Percentiles rank a stretch among this genome's conserved stretches.
These are phyloP conservation scores for Kazachstania sp. DNA, from an alignment of 1,139 yeast genomes.

Conservation along the genomic window DNA sequence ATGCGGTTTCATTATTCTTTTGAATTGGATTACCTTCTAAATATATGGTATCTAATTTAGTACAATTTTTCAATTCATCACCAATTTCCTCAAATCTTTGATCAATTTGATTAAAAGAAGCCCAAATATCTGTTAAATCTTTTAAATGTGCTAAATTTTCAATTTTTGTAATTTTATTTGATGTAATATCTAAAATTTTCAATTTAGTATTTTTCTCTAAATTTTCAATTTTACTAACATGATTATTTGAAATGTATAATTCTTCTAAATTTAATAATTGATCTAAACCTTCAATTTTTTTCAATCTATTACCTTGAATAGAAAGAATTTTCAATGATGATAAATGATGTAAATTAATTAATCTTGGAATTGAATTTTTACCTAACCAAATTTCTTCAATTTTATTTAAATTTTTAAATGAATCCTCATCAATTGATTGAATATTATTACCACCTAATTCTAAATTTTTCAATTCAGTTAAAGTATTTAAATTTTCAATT, in stretches of 20 bases:
- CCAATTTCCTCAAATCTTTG: slow-evolving; percentile 59
- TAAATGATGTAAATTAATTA: slow-evolving; percentile 58
- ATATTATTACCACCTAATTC: slow-evolving; percentile 92
- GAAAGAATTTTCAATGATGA: slow-evolving; percentile 66
- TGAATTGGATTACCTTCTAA: slow-evolving; percentile 95
- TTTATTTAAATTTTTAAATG: slow-evolving; percentile 38
- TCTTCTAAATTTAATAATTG: slow-evolving; percentile 67
- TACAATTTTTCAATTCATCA: slow-evolving; percentile 52
- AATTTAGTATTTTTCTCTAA: slow-evolving; percentile 63
- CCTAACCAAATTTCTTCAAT: slow-evolving; percentile 88
- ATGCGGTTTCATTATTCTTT: slow-evolving; percentile 60
- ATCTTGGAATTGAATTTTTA: slow-evolving; percentile 62
- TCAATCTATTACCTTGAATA: slow-evolving; percentile 78
- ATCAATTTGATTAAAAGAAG: slow-evolving; percentile 65
- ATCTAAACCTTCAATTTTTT: slow-evolving; percentile 75
- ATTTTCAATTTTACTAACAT: slow-evolving; percentile 65
- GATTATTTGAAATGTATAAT: slow-evolving; percentile 81
- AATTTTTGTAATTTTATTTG: slow-evolving; percentile 55
- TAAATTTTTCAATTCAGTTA: slow-evolving; percentile 55
- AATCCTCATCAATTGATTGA: slow-evolving; percentile 45
- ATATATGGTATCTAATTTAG: slow-evolving; percentile 76
- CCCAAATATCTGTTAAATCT: slow-evolving; percentile 86
- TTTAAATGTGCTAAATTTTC: slow-evolving; percentile 58
- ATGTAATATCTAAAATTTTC: slow-evolving; percentile 71
- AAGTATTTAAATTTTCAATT: slow-evolving; percentile 56